A percentile compares a stretch with the other conserved stretches of the same genome.
These are phyloP conservation scores for Brettanomyces naardenensis DNA, from an alignment of 805 yeast species.

Conservation along the genomic window DNA sequence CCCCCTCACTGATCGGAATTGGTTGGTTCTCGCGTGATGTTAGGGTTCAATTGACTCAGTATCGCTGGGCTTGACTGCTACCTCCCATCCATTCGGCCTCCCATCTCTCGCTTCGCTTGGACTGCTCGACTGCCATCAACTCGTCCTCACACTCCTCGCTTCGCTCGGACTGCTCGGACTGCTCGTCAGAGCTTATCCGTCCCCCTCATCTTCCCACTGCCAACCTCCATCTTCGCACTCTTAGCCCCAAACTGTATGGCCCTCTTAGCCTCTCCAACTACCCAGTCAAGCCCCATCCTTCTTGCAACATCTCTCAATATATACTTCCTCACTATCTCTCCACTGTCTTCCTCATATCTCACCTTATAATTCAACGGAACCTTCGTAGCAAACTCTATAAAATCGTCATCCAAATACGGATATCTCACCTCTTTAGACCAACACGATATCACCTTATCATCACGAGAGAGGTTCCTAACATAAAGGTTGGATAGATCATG, in stretches of 20 bases:
- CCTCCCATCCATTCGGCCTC: no score
- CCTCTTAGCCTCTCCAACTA: slow-evolving; percentile 71
- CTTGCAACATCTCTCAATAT: slow-evolving; percentile 58
- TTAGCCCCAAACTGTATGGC: slow-evolving; percentile 97
- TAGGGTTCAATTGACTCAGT: no score
- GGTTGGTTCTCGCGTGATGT: no score
- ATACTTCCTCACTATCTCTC: slow-evolving; percentile 37
- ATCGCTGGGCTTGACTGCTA: no score
- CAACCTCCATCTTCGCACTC: slow-evolving; percentile 87
- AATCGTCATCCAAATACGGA: slow-evolving; percentile 66
- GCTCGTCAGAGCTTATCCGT: slow-evolving; percentile 38
- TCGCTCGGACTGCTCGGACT: no score
- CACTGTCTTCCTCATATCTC: slow-evolving; percentile 27
- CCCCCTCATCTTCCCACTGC: slow-evolving; percentile 71
- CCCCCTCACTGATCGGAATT: no score
- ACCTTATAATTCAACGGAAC: slow-evolving; percentile 43
- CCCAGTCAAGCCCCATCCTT: slow-evolving; percentile 33
- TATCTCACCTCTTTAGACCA: slow-evolving; percentile 91
- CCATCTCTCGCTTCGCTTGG: no score
- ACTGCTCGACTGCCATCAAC: no score
- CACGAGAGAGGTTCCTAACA: slow-evolving; percentile 79
- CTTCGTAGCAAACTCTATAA: slow-evolving; percentile 42
- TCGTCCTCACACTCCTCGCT: no score
- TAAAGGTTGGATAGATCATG: slow-evolving; percentile 69
- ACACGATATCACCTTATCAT: slow-evolving; percentile 76